Conservation (phyloP, 768 basidiomycete species). For the Tricholoma hemisulphureum region DNA sequence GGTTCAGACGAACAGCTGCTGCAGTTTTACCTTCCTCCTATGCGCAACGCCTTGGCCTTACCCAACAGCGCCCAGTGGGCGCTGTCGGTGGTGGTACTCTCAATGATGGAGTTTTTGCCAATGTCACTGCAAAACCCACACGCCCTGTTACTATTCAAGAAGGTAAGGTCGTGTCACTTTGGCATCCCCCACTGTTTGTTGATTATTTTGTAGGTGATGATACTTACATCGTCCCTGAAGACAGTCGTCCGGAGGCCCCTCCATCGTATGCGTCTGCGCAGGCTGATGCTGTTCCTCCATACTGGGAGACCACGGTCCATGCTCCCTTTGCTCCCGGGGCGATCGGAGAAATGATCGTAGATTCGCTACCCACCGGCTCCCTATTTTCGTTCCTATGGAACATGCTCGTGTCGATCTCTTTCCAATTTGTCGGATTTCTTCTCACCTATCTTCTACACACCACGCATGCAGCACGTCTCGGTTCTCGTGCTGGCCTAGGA, state of each 20-base stretch:
- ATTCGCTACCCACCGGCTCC: conserved; percentile 79
- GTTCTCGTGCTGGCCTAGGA: conserved; percentile 93
- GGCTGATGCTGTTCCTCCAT: conserved; percentile 94
- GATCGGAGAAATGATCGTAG: conserved; percentile 83
- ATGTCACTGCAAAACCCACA: conserved; percentile 87
- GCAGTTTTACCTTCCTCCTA: conserved; percentile 56
- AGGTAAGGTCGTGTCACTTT: conserved; percentile 40
- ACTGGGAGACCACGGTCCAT: conserved; percentile 98
- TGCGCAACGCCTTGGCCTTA: conserved; percentile 45
- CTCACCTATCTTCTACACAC: conserved; percentile 93
- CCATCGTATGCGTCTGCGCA: conserved; percentile 92
- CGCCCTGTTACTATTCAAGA: conserved; percentile 57
- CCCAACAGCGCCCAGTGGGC: conserved; percentile 36
- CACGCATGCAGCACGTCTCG: conserved; percentile 90
- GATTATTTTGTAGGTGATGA: conserved; percentile 52
- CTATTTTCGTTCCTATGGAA: conserved; percentile 91
- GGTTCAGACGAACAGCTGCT: conserved; percentile 56
- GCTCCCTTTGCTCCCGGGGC: conserved; percentile 68
- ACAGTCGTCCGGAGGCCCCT: conserved; percentile 76
- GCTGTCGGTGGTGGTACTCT: conserved; percentile 62
- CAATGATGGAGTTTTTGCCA: conserved; percentile 94
- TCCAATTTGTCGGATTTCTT: conserved; percentile 94
- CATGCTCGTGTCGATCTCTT: conserved; percentile 88
- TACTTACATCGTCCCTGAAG: conserved; percentile 79
- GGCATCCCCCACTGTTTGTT: background rate